These are phyloP conservation scores for Cordia subcordata DNA, from an alignment of 257 asterid species.

Conservation along the genomic window DNA sequence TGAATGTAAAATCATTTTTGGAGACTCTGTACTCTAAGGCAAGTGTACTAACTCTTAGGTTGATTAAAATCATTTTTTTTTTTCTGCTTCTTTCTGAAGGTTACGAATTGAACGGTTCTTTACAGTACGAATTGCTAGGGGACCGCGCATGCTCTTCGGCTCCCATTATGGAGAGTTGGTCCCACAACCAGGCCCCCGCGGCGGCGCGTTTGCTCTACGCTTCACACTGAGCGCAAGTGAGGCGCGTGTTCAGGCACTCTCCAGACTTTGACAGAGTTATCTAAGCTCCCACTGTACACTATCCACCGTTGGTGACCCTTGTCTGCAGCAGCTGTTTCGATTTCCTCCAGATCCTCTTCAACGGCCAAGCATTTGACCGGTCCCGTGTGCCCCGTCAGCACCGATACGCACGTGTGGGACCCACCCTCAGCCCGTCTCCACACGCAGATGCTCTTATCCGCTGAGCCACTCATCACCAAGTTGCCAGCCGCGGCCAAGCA, in stretches of 20 bases:
- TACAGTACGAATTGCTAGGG: too few relatives aligned
- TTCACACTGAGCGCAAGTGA: background rate
- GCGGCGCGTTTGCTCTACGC: conserved; percentile 6
- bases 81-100: too few relatives aligned
- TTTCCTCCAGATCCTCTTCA: conserved; percentile 25
- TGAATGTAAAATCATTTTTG: too few relatives aligned
- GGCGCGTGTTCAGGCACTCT: conserved; percentile 37
- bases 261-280: conserved; percentile 70
- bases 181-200: too few relatives aligned
- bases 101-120: too few relatives aligned
- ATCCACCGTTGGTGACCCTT: conserved; percentile 36
- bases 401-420: conserved; percentile 52
- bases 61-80: too few relatives aligned
- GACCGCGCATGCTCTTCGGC: too few relatives aligned
- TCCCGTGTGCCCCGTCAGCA: conserved; percentile 70
- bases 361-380: conserved; percentile 90
- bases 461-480: conserved; percentile 78
- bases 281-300: conserved; percentile 77
- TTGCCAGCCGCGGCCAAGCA: conserved; percentile 65
- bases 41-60: too few relatives aligned
- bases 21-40: too few relatives aligned
- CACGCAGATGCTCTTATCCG: conserved; percentile 79
- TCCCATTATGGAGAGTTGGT: too few relatives aligned
- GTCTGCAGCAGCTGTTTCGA: conserved; percentile 6
- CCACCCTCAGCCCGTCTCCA: conserved; percentile 85